Conservation (phyloP, 2,329 filamentous ascomycete genomes). For the Tolypocladium album region DNA sequence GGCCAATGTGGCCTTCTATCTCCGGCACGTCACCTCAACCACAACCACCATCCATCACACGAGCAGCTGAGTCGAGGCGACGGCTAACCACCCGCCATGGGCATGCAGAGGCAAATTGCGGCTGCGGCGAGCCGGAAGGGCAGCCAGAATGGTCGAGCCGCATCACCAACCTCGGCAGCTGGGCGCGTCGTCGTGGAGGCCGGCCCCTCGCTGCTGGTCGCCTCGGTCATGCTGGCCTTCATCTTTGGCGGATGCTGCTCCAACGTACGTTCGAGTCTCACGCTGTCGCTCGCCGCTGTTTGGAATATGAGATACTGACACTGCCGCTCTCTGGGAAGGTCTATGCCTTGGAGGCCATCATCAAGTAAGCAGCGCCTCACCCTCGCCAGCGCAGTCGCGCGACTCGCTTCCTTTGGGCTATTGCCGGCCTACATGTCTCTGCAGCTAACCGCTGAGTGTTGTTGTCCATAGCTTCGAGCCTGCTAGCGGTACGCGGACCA, state of each 20-base stretch:
- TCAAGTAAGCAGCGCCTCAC: conserved; percentile 56
- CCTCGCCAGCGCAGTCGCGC: background rate
- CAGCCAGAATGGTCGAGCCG: background rate
- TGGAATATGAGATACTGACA: background rate
- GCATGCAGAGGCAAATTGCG: background rate
- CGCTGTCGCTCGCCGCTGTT: background rate
- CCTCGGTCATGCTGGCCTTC: conserved; percentile 61
- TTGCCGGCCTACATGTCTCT: background rate
- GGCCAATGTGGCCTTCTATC: background rate
- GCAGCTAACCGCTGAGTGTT: conserved; percentile 5
- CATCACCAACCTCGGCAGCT: background rate
- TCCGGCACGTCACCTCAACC: background rate
- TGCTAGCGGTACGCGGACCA: conserved; percentile 53
- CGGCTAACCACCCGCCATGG: background rate
- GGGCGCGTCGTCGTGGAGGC: background rate
- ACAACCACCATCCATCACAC: background rate
- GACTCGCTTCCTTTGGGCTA: background rate
- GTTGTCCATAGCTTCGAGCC: conserved; percentile 57
- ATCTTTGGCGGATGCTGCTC: conserved; percentile 96
- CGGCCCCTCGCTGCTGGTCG: conserved; percentile 35
- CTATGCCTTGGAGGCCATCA: conserved; percentile 90
- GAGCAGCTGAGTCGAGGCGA: background rate
- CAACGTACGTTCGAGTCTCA: conserved; percentile 50
- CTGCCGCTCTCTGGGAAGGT: conserved; percentile 45
- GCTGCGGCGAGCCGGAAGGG: background rate